A percentile compares a stretch with the other conserved stretches of the same genome.
These are phyloP conservation scores for Fraxinus americana DNA, from an alignment of 257 asterid species.

Conservation along the genomic window DNA sequence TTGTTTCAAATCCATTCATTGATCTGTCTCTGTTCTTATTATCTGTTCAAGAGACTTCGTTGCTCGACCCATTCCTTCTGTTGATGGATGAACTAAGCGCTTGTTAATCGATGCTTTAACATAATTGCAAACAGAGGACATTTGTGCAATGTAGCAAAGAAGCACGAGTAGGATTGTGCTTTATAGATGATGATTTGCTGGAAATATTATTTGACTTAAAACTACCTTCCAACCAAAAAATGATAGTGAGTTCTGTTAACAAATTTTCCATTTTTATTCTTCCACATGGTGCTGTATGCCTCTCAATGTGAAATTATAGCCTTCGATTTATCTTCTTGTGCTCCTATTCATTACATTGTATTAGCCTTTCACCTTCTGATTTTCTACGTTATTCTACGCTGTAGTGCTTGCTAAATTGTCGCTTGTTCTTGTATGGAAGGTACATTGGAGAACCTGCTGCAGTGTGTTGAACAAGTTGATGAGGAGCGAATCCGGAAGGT, in stretches of 20 bases:
- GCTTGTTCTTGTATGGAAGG: slow-evolving; percentile 43
- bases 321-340: not conserved
- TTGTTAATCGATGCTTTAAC: not conserved
- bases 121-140: not conserved
- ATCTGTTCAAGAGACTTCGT: not conserved
- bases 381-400: slow-evolving; percentile 6
- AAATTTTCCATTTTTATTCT: not conserved
- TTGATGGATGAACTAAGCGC: too few species aligned
- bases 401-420: slow-evolving; percentile 23
- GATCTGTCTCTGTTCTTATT: not conserved
- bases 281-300: not conserved
- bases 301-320: not conserved
- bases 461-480: slow-evolving; percentile 71
- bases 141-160: not conserved
- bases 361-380: slow-evolving; percentile 19
- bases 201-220: not conserved
- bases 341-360: not conserved
- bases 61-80: not conserved
- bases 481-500: slow-evolving; percentile 84
- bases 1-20: not conserved
- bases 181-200: not conserved
- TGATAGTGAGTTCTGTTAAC: not conserved
- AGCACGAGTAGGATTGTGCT: not conserved
- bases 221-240: not conserved
- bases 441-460: slow-evolving; percentile 82